Conservation (phyloP, 805 yeast genomes). For the Pichia cephalocereana region DNA sequence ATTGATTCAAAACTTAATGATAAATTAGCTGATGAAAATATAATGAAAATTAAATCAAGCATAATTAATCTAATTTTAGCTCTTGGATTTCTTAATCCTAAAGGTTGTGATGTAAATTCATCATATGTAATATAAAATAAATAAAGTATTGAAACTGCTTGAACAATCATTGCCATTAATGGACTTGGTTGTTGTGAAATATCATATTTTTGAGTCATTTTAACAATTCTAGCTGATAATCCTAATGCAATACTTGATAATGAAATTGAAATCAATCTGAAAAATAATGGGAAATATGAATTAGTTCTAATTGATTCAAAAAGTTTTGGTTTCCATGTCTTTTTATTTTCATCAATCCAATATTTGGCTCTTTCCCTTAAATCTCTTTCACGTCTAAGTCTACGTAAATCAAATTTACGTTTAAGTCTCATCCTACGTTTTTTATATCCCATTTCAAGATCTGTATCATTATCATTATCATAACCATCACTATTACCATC, state of each 20-base stretch:
- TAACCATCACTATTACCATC: background rate
- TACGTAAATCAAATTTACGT: background rate
- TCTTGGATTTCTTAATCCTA: conserved; percentile 79
- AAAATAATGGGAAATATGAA: conserved; percentile 71
- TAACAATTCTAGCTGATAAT: conserved; percentile 53
- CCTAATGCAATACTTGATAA: conserved; percentile 64
- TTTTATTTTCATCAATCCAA: conserved; percentile 56
- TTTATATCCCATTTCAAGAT: conserved; percentile 11
- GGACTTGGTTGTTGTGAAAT: conserved; percentile 79
- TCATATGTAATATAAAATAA: conserved; percentile 77
- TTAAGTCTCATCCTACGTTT: background rate
- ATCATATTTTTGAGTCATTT: conserved; percentile 23
- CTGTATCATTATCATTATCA: conserved; percentile 3
- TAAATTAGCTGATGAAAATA: conserved; percentile 80
- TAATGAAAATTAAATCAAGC: conserved; percentile 79
- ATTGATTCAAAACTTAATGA: conserved; percentile 79
- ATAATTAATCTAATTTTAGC: conserved; percentile 75
- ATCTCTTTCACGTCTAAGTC: conserved; percentile 15
- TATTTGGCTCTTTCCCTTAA: conserved; percentile 52
- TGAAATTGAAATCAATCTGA: conserved; percentile 51
- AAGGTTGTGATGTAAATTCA: conserved; percentile 85
- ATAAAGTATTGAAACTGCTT: conserved; percentile 68
- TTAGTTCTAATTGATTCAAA: conserved; percentile 55
- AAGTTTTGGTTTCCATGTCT: conserved; percentile 55
- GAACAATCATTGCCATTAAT: conserved; percentile 84